Conservation (phyloP, 1,284 basidiomycete genomes). For the Schizophyllum commune region DNA sequence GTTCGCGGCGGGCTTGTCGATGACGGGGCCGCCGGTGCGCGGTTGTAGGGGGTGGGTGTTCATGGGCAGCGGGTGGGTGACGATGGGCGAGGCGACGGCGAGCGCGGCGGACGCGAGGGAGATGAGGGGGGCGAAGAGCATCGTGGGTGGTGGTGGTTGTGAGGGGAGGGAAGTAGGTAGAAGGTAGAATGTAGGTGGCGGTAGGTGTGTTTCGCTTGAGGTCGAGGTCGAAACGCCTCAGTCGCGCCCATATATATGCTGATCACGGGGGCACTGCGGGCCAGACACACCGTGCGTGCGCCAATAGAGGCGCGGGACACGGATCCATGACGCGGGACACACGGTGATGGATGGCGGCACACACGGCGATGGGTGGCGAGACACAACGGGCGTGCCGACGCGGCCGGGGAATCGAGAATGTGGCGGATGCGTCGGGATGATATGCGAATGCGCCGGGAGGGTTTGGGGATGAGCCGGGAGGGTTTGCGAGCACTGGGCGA, state of each 20-base stretch:
- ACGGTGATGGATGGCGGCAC: too few species aligned
- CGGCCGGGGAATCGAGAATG: too few species aligned
- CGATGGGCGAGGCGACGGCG: not conserved
- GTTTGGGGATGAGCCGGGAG: too few species aligned
- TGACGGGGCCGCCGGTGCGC: constrained; percentile 2
- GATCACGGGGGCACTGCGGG: too few species aligned
- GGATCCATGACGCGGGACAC: too few species aligned
- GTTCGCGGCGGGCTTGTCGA: constrained; percentile 17
- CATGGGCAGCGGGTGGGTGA: too few species aligned
- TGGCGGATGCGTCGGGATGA: too few species aligned
- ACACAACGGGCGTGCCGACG: too few species aligned
- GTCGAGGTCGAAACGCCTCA: not conserved
- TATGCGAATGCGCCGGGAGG: too few species aligned
- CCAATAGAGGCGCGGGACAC: not conserved
- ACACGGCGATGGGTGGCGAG: too few species aligned
- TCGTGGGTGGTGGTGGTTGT: not conserved
- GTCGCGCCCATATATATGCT: not conserved
- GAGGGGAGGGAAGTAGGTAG: not conserved
- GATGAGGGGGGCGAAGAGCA: not conserved
- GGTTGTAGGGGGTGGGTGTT: not conserved
- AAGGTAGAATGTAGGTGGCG: too few species aligned
- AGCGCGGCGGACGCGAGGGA: not conserved
- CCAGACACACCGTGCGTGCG: not conserved
- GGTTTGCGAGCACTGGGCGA: too few species aligned
- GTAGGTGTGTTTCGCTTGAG: not conserved